Percentiles rank a stretch among this genome's conserved stretches.
These are phyloP conservation scores for Fomitopsis schrenkii DNA, from an alignment of 1,284 basidiomycete genomes.

Conservation along the genomic window DNA sequence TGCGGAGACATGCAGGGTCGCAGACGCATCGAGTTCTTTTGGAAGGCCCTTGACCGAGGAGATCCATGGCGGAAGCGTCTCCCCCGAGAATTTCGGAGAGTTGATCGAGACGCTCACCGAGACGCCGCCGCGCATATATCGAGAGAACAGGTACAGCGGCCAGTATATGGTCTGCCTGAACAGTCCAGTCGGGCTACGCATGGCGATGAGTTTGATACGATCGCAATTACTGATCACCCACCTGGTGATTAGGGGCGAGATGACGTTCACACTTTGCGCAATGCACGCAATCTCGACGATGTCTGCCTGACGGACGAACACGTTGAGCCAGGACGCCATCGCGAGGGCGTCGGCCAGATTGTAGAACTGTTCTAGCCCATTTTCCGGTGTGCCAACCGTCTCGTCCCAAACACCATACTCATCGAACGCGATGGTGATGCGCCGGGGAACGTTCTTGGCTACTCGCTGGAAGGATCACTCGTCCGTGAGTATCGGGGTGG, in stretches of 20 bases:
- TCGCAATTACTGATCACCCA: background rate
- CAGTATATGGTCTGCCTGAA: slow-evolving; percentile 53
- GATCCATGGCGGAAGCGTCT: slow-evolving; percentile 35
- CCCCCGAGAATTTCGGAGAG: slow-evolving; percentile 30
- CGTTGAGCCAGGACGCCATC: slow-evolving; percentile 57
- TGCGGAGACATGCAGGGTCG: slow-evolving; percentile 31
- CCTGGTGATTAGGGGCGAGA: slow-evolving; percentile 40
- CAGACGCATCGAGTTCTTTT: slow-evolving; percentile 44
- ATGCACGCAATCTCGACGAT: slow-evolving; percentile 62
- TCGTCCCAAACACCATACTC: slow-evolving; percentile 58
- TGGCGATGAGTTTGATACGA: background rate
- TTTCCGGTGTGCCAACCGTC: slow-evolving; percentile 35
- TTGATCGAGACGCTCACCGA: slow-evolving; percentile 39
- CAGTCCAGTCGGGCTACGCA: slow-evolving; percentile 34
- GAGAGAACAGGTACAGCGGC: slow-evolving; percentile 49
- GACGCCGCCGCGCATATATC: slow-evolving; percentile 48
- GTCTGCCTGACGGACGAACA: slow-evolving; percentile 58
- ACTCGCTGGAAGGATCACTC: slow-evolving; percentile 11
- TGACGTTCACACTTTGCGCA: slow-evolving; percentile 58
- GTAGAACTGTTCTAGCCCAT: slow-evolving; percentile 58
- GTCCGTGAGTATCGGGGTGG: background rate
- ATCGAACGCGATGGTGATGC: slow-evolving; percentile 30
- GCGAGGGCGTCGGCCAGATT: slow-evolving; percentile 61
- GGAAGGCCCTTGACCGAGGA: slow-evolving; percentile 34
- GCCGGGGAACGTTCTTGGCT: slow-evolving; percentile 16